phyloP scores from a whole-genome alignment of 2,329 filamentous ascomycete genomes.

The Cladophialophora carrionii region DNA sequence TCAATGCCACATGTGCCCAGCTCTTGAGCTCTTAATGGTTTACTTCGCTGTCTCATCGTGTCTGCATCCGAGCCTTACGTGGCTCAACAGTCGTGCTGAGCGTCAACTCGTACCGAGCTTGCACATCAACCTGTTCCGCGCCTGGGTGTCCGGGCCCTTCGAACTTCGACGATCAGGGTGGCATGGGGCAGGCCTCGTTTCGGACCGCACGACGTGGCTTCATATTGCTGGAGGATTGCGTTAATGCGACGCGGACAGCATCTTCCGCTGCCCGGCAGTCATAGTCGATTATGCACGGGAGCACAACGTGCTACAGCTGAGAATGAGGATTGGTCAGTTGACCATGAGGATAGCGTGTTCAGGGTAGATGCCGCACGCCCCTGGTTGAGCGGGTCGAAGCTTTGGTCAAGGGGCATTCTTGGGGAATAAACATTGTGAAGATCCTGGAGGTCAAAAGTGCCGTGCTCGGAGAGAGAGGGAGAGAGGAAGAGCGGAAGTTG shows the following conservation, averaged over 20 bases:
- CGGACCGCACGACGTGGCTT: slow-evolving; percentile 31
- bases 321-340: slow-evolving; percentile 28
- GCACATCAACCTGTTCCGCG: background rate
- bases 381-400: slow-evolving; percentile 15
- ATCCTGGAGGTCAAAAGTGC: background rate
- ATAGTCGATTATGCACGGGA: slow-evolving; percentile 24
- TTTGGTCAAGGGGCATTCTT: slow-evolving; percentile 9
- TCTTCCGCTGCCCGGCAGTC: slow-evolving; percentile 27
- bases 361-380: slow-evolving; percentile 17
- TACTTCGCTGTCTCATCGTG: background rate
- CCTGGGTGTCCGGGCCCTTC: background rate
- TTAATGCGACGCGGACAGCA: slow-evolving; percentile 24
- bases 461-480: background rate
- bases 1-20: background rate
- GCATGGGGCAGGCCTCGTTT: slow-evolving; percentile 14
- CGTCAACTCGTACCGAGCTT: background rate
- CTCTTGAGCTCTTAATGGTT: background rate
- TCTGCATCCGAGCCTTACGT: background rate
- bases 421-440: slow-evolving; percentile 13
- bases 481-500: background rate
- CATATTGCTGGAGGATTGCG: slow-evolving; percentile 20
- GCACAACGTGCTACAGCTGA: slow-evolving; percentile 30
- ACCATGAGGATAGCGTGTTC: background rate
- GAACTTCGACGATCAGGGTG: background rate
- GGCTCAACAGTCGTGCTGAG: background rate